phyloP scores from a whole-genome alignment of 116 monocot species.

The Posidonia oceanica region DNA sequence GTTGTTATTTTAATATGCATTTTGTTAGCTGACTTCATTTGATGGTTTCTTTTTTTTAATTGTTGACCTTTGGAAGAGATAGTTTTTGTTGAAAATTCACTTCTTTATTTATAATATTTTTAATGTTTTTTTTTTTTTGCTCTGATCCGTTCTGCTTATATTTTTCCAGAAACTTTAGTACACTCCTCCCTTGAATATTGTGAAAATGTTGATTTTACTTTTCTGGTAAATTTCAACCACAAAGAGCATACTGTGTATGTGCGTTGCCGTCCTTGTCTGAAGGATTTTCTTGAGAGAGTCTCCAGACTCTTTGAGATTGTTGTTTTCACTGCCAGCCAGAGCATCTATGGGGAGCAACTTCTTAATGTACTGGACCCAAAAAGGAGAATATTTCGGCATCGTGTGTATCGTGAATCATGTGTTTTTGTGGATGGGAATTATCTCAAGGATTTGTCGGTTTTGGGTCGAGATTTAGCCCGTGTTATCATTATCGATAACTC shows the following conservation, averaged over 20 bases:
- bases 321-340: conserved; percentile 98
- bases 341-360: conserved; percentile 94
- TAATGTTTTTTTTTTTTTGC: neutral
- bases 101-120: neutral
- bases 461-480: conserved; percentile 87
- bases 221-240: conserved; percentile 87
- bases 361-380: conserved; percentile 93
- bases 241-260: conserved; percentile 90
- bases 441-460: conserved; percentile 83
- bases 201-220: conserved; percentile 85
- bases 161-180: conserved; percentile 79
- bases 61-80: no score
- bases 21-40: neutral
- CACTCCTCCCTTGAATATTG: conserved; percentile 93
- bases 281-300: conserved; percentile 84
- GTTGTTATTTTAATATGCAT: neutral
- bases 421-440: conserved; percentile 98
- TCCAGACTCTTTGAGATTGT: conserved; percentile 76
- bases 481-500: conserved; percentile 98
- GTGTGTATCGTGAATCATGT: conserved; percentile 93
- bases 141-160: neutral
- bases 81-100: neutral
- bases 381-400: conserved; percentile 84
- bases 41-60: neutral
- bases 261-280: conserved; percentile 77